Conservation (phyloP, 495 filamentous ascomycete species). For the Neurospora sp. region DNA sequence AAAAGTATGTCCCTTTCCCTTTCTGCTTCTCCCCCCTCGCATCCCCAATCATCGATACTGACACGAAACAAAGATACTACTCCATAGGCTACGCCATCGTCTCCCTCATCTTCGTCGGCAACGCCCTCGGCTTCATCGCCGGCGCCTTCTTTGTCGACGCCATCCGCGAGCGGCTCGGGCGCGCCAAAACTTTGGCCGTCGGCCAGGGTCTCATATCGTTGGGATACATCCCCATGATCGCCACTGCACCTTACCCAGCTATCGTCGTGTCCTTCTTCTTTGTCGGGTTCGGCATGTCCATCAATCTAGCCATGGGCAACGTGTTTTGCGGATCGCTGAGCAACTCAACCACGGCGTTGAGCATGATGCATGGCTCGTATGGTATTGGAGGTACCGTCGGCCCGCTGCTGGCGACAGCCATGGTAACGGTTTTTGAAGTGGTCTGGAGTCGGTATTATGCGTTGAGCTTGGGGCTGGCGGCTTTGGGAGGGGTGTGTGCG, state of each 20-base stretch:
- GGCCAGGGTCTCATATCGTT: conserved; percentile 38
- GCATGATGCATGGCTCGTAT: conserved; percentile 58
- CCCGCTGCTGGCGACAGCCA: conserved; percentile 60
- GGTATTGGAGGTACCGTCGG: conserved; percentile 62
- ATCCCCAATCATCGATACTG: not conserved
- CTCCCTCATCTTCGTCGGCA: conserved; percentile 70
- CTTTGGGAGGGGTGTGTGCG: conserved; percentile 38
- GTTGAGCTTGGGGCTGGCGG: conserved; percentile 40
- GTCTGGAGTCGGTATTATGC: conserved; percentile 54
- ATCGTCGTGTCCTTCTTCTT: conserved; percentile 57
- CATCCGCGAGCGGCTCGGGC: conserved; percentile 49
- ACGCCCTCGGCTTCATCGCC: conserved; percentile 65
- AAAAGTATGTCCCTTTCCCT: conserved; percentile 26
- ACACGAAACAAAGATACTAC: conserved; percentile 40
- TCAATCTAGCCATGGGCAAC: conserved; percentile 62
- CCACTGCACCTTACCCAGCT: conserved; percentile 57
- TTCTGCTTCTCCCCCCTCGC: too few relatives aligned
- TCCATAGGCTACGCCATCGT: conserved; percentile 62
- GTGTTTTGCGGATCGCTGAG: conserved; percentile 63
- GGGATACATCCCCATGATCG: conserved; percentile 55
- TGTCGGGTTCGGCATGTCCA: conserved; percentile 55
- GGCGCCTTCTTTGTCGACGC: conserved; percentile 57
- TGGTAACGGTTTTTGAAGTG: conserved; percentile 37
- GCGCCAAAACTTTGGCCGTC: conserved; percentile 50
- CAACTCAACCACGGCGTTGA: conserved; percentile 51